Conservation (phyloP, 345 rosid genomes). For the Hibiscus syriacus region DNA sequence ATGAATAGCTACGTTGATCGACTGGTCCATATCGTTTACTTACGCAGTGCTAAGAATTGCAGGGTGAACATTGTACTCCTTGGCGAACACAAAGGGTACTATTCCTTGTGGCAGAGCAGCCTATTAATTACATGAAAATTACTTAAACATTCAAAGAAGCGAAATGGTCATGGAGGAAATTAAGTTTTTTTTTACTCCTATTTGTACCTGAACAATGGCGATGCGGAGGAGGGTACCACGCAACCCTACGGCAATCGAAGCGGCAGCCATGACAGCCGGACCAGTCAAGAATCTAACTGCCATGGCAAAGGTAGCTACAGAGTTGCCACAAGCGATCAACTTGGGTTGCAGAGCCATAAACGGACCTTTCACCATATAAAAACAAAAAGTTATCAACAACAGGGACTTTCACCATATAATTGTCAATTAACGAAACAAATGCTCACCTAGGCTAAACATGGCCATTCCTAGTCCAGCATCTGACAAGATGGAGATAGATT, state of each 20-base stretch:
- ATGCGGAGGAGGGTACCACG: slow-evolving; percentile 78
- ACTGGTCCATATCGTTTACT: no score
- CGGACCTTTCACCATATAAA: slow-evolving; percentile 40
- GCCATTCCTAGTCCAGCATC: slow-evolving; percentile 99
- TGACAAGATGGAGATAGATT: slow-evolving; percentile 84
- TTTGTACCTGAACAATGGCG: slow-evolving; percentile 98
- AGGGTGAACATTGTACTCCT: no score
- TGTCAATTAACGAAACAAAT: background rate
- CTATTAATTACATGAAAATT: slow-evolving; percentile 23
- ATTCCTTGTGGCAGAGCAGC: slow-evolving; percentile 86
- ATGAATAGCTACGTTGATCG: no score
- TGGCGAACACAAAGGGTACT: no score
- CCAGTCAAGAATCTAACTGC: slow-evolving; percentile 86
- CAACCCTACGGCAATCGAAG: slow-evolving; percentile 70
- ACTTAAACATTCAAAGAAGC: background rate
- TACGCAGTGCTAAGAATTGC: slow-evolving; percentile 81
- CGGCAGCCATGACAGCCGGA: slow-evolving; percentile 87
- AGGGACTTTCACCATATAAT: background rate
- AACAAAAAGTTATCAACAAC: no score
- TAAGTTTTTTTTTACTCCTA: background rate
- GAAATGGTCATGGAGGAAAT: background rate
- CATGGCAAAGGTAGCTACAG: slow-evolving; percentile 75
- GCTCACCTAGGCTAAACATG: slow-evolving; percentile 83
- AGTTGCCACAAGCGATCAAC: no score
- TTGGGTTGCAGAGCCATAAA: slow-evolving; percentile 98